Percentiles rank a stretch among this genome's conserved stretches.
Conservation (phyloP, 805 yeast species). For the Kuraishia ogatae region DNA sequence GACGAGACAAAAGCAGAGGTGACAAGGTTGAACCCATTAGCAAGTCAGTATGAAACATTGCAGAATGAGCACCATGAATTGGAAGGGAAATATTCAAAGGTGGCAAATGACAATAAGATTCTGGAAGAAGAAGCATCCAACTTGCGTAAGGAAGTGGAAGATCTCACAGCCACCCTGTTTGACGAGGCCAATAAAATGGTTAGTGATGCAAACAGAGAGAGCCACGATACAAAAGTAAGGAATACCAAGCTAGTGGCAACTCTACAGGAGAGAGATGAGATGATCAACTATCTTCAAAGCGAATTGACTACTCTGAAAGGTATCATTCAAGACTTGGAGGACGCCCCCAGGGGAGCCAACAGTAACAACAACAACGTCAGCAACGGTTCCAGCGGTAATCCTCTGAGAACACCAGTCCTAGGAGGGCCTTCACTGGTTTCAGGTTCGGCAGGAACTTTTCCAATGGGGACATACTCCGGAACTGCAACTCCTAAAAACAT, state of each 20-base stretch:
- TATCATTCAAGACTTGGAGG: constrained; percentile 45
- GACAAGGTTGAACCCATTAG: constrained; percentile 12
- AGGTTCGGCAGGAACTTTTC: background rate
- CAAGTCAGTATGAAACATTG: constrained; percentile 19
- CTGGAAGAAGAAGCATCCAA: constrained; percentile 55
- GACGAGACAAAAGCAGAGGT: constrained; percentile 17
- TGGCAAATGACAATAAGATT: constrained; percentile 10
- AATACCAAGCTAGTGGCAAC: constrained; percentile 44
- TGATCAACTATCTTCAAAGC: constrained; percentile 54
- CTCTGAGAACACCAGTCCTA: constrained; percentile 1
- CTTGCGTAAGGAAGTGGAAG: constrained; percentile 70
- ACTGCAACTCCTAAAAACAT: background rate
- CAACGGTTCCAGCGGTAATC: background rate
- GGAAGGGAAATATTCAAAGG: constrained; percentile 19
- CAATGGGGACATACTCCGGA: background rate
- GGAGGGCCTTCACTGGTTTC: background rate
- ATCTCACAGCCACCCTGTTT: constrained; percentile 65
- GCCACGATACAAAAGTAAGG: constrained; percentile 48
- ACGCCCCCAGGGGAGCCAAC: constrained; percentile 1
- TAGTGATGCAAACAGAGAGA: constrained; percentile 63
- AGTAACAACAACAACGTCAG: constrained; percentile 2
- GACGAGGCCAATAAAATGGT: constrained; percentile 85
- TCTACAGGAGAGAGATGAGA: constrained; percentile 60
- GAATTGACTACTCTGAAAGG: constrained; percentile 63
- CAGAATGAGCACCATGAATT: constrained; percentile 19